Evolutionary conservation across 306 rosid species (phyloP).

Genomic region (Rosa chinensis): DNA sequence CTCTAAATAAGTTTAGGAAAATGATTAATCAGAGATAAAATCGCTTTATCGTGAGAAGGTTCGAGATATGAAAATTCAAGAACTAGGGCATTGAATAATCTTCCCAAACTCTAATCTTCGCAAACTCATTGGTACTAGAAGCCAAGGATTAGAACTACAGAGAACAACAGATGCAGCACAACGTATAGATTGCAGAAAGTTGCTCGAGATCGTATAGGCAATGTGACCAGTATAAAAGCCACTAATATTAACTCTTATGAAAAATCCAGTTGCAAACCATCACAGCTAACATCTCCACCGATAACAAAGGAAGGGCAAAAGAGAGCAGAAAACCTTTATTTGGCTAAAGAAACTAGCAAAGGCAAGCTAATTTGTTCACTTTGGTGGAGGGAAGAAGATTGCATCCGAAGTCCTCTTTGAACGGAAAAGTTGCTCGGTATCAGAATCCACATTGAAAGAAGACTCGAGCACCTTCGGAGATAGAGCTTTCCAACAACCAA

Average conservation of each 20-base stretch:
- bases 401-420: slow-evolving; percentile 75
- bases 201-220: neutral
- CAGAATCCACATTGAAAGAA: slow-evolving; percentile 67
- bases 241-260: neutral
- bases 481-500: slow-evolving; percentile 75
- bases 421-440: slow-evolving; percentile 58
- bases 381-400: slow-evolving; percentile 85
- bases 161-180: neutral
- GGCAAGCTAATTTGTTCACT: slow-evolving; percentile 22
- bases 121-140: neutral
- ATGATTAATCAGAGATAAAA: neutral
- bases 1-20: no score
- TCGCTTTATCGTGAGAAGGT: neutral
- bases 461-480: slow-evolving; percentile 71
- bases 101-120: neutral
- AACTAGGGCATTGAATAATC: neutral
- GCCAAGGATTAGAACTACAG: neutral
- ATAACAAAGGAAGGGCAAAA: neutral
- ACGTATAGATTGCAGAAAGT: neutral
- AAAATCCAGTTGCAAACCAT: neutral
- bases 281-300: neutral
- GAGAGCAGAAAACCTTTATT: slow-evolving; percentile 7
- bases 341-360: slow-evolving; percentile 3
- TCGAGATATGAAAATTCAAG: neutral
- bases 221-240: neutral